Evolutionary conservation across 2,329 filamentous ascomycete species (phyloP).

Genomic region (Monosporascus sp.): DNA sequence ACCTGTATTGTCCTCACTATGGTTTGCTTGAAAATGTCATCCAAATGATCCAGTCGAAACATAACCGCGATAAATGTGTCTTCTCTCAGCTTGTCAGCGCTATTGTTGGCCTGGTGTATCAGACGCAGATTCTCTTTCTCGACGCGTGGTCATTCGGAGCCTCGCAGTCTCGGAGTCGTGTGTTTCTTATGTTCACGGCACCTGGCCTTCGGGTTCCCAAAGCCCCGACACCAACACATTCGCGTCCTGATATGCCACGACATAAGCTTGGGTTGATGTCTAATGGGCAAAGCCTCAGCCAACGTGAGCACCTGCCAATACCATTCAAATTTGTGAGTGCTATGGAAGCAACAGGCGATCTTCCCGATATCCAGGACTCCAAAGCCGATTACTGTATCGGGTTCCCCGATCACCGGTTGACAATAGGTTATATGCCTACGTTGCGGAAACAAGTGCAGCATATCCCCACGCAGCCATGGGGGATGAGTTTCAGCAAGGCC

Average conservation of each 20-base stretch:
- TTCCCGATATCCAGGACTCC: conserved; percentile 60
- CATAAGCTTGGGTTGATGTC: conserved; percentile 51
- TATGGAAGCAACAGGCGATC: conserved; percentile 48
- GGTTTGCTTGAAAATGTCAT: conserved; percentile 74
- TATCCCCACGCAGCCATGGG: conserved; percentile 57
- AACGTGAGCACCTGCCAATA: conserved; percentile 44
- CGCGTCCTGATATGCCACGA: conserved; percentile 37
- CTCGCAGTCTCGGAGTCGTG: conserved; percentile 58
- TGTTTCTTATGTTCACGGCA: conserved; percentile 69
- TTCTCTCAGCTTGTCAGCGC: conserved; percentile 70
- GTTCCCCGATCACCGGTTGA: conserved; percentile 63
- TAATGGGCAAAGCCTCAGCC: conserved; percentile 57
- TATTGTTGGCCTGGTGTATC: conserved; percentile 73
- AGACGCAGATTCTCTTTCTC: conserved; percentile 61
- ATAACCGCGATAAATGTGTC: conserved; percentile 53
- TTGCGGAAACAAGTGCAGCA: conserved; percentile 43
- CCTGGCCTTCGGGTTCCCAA: conserved; percentile 56
- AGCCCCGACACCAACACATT: conserved; percentile 58
- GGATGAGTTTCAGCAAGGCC: conserved; percentile 46
- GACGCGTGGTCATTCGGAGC: conserved; percentile 68
- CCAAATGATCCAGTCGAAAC: conserved; percentile 51
- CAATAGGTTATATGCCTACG: conserved; percentile 32
- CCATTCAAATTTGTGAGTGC: conserved; percentile 58
- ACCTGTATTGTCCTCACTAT: conserved; percentile 71
- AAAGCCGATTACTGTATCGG: conserved; percentile 57